Base-by-base conservation (phyloP, 768 basidiomycete genomes). In the Hydnomerulius pinastri region DNA sequence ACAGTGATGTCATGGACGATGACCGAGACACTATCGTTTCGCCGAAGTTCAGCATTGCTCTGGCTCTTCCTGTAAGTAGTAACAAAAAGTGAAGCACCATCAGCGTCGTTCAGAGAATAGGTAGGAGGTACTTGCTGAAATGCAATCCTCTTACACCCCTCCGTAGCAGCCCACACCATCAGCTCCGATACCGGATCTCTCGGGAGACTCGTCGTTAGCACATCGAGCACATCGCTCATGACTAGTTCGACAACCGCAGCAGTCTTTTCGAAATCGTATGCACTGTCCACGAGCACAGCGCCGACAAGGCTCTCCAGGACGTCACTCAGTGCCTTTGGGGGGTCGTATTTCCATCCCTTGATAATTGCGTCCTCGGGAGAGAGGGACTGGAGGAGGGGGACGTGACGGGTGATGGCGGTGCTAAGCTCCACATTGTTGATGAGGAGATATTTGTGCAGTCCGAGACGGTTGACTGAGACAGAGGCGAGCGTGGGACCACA, bases 301-400 rank as follows among this genome's bases (percentile, higher is more conserved):
- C 91, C 93, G 28, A 93, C 72, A 5, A 95, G 70, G 46, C 91
- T 88, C 69, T 96, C 93, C 46, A 95, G 76, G 4, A 92, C 80
- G 61, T 96, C 93, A 48, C 88, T 86, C 27, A 92, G 70, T 6
- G 81, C 85, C 68, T 96, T 96, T 0, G 93, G 92, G 8, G 92
- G 90, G 58, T 92, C 86, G 54, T 85, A 86, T 58, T 81, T 81
- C 92, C 91, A 94, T 6, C 86, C 83, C 29, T 79, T 75, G 11
- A 77, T 64, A 38, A 92, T 78, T 17, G 90, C 81, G 40, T 88
- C 82, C 41, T 78, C 76, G 0, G 74, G 77, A 0, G 83, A 73
- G 38, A 83, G 73, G 1, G 71, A 66, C 56, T 80, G 72, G 1
- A 93, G 75, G 20, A 84, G 61, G 1, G 84, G 83, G 3, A 82